Conservation (phyloP, 164 flowering plant genomes). For the Magnolia kwangsiensis region DNA sequence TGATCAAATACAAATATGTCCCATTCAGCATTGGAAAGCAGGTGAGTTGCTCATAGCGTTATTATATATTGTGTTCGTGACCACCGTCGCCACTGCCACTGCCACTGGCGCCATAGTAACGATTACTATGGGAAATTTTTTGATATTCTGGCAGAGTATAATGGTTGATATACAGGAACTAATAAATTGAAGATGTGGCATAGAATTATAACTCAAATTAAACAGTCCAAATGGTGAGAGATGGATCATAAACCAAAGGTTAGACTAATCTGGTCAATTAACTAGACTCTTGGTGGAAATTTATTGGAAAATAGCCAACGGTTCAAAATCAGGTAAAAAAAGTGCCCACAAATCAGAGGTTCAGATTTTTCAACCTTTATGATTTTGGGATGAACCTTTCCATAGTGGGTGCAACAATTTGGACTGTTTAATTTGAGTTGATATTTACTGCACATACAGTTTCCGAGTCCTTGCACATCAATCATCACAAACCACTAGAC, state of each 20-base stretch:
- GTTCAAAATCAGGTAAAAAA: not conserved
- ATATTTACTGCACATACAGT: not conserved
- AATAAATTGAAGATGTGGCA: not conserved
- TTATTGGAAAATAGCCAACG: not conserved
- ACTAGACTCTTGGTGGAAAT: not conserved
- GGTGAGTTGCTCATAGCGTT: slow-evolving; percentile 31
- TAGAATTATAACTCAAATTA: not conserved
- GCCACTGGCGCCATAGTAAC: no score
- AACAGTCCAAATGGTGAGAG: not conserved
- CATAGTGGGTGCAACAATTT: not conserved
- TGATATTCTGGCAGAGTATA: not conserved
- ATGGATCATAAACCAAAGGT: not conserved
- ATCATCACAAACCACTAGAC: no score
- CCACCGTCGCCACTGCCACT: not conserved
- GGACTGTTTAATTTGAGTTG: not conserved
- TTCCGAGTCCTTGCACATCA: no score
- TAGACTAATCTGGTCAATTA: not conserved
- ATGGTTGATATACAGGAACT: not conserved
- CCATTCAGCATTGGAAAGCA: slow-evolving; percentile 73
- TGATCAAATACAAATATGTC: slow-evolving; percentile 68
- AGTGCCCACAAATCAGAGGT: not conserved
- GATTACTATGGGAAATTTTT: not conserved
- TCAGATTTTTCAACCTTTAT: not conserved
- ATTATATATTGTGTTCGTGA: not conserved
- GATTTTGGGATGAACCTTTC: not conserved